These are phyloP conservation scores for Rhodofomes roseus DNA, from an alignment of 1,284 basidiomycete genomes.

Conservation along the genomic window DNA sequence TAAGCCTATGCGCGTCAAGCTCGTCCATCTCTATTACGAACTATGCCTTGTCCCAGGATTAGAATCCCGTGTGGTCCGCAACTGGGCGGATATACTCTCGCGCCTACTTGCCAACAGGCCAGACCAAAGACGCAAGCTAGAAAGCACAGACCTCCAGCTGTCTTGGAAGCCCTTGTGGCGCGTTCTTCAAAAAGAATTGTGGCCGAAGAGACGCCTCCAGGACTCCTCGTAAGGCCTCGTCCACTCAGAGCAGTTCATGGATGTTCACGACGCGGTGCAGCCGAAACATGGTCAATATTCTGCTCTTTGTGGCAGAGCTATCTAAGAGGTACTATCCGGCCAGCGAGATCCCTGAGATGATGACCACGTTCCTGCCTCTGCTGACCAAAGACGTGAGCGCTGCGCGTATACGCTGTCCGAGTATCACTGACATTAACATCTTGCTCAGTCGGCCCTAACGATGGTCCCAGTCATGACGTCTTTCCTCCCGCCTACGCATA, in stretches of 20 bases:
- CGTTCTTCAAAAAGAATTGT: constrained; percentile 67
- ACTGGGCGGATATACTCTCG: constrained; percentile 72
- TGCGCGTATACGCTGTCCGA: background rate
- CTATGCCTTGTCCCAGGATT: constrained; percentile 72
- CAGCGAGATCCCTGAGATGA: constrained; percentile 67
- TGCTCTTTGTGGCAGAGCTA: constrained; percentile 70
- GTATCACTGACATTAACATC: constrained; percentile 5
- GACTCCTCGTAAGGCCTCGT: constrained; percentile 44
- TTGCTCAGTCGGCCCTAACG: constrained; percentile 55
- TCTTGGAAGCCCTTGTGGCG: constrained; percentile 76
- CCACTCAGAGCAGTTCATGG: too few relatives aligned
- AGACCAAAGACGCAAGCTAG: constrained; percentile 59
- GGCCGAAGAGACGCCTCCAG: constrained; percentile 61
- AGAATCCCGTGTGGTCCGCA: constrained; percentile 66
- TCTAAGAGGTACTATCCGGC: constrained; percentile 70
- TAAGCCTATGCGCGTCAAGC: constrained; percentile 69
- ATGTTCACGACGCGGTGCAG: constrained; percentile 28
- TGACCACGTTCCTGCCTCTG: constrained; percentile 66
- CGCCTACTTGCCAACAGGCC: constrained; percentile 65
- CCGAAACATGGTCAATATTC: constrained; percentile 64
- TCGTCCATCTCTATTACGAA: constrained; percentile 82
- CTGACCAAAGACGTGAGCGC: constrained; percentile 57
- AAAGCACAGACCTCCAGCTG: constrained; percentile 66
- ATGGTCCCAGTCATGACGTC: constrained; percentile 72
- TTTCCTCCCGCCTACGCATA: constrained; percentile 71